Percentiles rank a stretch among this genome's conserved stretches.
These are phyloP conservation scores for Ochromonas danica DNA, from an alignment of 108 stramenopile genomes.

Conservation along the genomic window DNA sequence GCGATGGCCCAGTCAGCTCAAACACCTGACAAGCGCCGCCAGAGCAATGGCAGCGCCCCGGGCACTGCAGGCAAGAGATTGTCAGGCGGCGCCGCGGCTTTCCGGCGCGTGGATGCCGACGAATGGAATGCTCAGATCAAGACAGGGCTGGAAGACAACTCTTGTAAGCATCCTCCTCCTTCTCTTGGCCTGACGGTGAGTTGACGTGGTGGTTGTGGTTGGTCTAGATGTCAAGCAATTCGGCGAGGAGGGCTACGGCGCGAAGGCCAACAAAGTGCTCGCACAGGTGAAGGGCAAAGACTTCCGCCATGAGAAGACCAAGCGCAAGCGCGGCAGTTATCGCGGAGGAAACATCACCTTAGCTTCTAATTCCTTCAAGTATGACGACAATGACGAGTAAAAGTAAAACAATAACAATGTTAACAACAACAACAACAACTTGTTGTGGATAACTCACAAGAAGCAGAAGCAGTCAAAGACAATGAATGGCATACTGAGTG, in stretches of 20 bases:
- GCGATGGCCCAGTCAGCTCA: conserved; percentile 78
- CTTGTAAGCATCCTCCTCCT: too few species aligned
- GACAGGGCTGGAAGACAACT: conserved; percentile 81
- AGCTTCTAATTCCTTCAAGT: conserved; percentile 59
- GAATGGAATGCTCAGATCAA: conserved; percentile 84
- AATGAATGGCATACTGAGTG: too few species aligned
- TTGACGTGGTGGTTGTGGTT: too few species aligned
- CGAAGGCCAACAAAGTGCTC: conserved; percentile 84
- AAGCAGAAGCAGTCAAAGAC: too few species aligned
- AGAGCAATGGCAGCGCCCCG: conserved; percentile 43
- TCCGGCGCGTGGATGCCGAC: conserved; percentile 86
- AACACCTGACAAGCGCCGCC: conserved; percentile 66
- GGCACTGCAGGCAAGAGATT: conserved; percentile 56
- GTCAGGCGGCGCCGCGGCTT: conserved; percentile 80
- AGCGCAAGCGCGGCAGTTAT: conserved; percentile 82
- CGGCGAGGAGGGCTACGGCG: conserved; percentile 89
- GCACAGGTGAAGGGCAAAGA: conserved; percentile 89
- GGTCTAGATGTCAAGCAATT: conserved; percentile 83
- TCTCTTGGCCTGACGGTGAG: too few species aligned
- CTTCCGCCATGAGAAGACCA: conserved; percentile 98
- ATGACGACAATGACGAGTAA: conserved; percentile 44
- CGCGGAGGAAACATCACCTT: conserved; percentile 59
- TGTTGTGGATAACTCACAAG: too few species aligned
- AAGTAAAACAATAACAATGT: too few species aligned
- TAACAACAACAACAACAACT: too few species aligned